A percentile compares a stretch with the other conserved stretches of the same genome.
Conservation (phyloP, 179 eudicot species). For the Nepenthes alata region DNA sequence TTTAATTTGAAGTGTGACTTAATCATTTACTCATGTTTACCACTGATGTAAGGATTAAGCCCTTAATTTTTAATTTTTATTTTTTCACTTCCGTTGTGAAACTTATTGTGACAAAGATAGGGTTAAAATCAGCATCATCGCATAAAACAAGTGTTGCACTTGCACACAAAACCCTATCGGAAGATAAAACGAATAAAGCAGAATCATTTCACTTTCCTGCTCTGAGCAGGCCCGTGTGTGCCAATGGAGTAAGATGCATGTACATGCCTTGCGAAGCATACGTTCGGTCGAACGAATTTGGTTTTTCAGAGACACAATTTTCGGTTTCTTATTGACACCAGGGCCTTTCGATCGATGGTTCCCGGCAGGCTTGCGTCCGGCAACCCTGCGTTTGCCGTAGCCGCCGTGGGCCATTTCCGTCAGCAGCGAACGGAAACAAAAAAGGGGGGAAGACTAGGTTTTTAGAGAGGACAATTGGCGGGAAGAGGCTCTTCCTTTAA, state of each 20-base stretch:
- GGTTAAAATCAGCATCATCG: no score
- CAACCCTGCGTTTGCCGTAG: conserved; percentile 44
- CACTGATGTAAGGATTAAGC: no score
- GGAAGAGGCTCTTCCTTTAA: no score
- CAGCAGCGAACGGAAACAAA: conserved; percentile 10
- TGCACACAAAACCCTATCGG: not conserved
- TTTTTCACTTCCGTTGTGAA: no score
- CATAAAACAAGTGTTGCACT: not conserved
- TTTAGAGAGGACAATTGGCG: not conserved
- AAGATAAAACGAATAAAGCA: no score
- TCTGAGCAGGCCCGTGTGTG: not conserved
- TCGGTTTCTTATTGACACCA: conserved; percentile 47
- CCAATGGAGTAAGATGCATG: not conserved
- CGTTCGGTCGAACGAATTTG: conserved; percentile 86
- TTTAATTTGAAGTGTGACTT: no score
- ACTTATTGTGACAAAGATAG: no score
- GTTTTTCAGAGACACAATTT: conserved; percentile 61
- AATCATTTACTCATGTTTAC: no score
- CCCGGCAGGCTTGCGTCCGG: conserved; percentile 30
- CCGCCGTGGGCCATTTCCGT: conserved; percentile 68
- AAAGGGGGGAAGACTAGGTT: conserved; percentile 7
- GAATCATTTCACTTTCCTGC: not conserved
- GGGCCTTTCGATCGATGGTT: conserved; percentile 34
- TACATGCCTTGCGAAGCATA: conserved; percentile 60
- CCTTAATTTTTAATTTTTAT: no score